Conservation (phyloP, 1,139 yeast genomes). For the Torulaspora globosa region DNA sequence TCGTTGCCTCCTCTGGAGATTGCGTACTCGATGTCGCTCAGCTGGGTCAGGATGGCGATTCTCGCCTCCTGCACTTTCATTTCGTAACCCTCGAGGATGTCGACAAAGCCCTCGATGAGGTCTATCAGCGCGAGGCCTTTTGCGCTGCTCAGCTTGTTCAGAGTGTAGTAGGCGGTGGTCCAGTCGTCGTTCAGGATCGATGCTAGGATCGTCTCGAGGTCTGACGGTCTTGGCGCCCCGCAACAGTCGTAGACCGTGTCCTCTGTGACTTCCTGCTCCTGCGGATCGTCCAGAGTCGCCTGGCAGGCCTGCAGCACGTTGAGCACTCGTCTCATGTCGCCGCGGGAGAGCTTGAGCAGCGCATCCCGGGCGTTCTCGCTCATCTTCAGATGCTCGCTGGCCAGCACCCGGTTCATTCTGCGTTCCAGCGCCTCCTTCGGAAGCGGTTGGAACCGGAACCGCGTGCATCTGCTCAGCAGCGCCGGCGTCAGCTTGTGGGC, state of each 20-base stretch:
- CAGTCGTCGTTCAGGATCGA: constrained; percentile 83
- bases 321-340: constrained; percentile 95
- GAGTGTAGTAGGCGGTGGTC: constrained; percentile 68
- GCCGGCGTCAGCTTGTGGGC: constrained; percentile 96
- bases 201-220: constrained; percentile 68
- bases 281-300: constrained; percentile 56
- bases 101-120: constrained; percentile 69
- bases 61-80: constrained; percentile 56
- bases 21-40: constrained; percentile 86
- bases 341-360: constrained; percentile 65
- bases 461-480: constrained; percentile 84
- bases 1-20: constrained; percentile 91
- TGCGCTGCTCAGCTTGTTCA: constrained; percentile 55
- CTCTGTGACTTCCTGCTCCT: constrained; percentile 50
- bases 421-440: constrained; percentile 60
- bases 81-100: constrained; percentile 62
- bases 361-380: constrained; percentile 59
- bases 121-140: constrained; percentile 91
- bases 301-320: constrained; percentile 93
- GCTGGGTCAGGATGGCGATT: constrained; percentile 57
- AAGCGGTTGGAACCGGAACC: constrained; percentile 89
- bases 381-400: constrained; percentile 59
- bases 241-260: constrained; percentile 88
- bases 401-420: constrained; percentile 64
- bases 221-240: constrained; percentile 92